Conservation (phyloP, 805 yeast species). For the Candida suzukii region DNA sequence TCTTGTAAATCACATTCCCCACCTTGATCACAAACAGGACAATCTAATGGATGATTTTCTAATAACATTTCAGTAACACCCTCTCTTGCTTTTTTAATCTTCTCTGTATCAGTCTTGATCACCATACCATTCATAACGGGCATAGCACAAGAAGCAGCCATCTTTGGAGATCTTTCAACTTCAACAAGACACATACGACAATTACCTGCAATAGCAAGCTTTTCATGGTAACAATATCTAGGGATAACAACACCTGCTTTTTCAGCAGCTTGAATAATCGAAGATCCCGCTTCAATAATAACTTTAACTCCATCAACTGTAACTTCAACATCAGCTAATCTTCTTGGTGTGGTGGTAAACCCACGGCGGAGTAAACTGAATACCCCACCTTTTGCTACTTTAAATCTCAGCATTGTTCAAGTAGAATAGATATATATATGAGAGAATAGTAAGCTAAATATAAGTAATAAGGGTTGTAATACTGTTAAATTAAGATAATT, state of each 20-base stretch:
- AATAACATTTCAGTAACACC: conserved; percentile 86
- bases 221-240: conserved; percentile 87
- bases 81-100: conserved; percentile 77
- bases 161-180: conserved; percentile 82
- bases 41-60: conserved; percentile 86
- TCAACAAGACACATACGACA: conserved; percentile 92
- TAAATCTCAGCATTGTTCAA: conserved; percentile 1
- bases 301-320: conserved; percentile 69
- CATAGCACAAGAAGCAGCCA: conserved; percentile 87
- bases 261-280: conserved; percentile 87
- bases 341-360: conserved; percentile 5
- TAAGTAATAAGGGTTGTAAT: no score
- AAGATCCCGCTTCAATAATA: conserved; percentile 76
- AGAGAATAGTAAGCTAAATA: no score
- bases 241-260: conserved; percentile 86
- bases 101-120: conserved; percentile 69
- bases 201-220: conserved; percentile 85
- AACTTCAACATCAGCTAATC: conserved; percentile 22
- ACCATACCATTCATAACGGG: conserved; percentile 91
- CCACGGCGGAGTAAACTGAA: conserved; percentile 3
- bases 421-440: no score
- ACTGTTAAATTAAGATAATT: no score
- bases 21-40: conserved; percentile 92
- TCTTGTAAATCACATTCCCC: conserved; percentile 93
- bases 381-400: background rate